Conservation (phyloP, 208 protist genomes). For the Leptomonas seymouri region DNA sequence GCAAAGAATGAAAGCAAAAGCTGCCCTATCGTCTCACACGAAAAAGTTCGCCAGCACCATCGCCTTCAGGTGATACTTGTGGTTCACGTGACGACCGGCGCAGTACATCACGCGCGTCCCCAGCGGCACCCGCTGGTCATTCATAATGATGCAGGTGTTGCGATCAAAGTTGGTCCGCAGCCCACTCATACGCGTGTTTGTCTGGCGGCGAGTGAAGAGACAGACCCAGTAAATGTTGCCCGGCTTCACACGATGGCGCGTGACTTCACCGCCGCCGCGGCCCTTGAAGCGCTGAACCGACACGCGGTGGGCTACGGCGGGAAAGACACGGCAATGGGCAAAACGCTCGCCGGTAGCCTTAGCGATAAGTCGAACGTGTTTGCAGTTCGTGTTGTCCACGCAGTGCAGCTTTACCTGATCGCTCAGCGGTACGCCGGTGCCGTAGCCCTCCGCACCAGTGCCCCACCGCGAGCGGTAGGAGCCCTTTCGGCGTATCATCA, state of each 20-base stretch:
- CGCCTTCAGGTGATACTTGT: constrained; percentile 92
- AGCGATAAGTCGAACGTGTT: constrained; percentile 90
- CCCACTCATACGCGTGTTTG: constrained; percentile 88
- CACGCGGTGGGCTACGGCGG: constrained; percentile 87
- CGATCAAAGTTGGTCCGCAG: constrained; percentile 92
- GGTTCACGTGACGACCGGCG: constrained; percentile 91
- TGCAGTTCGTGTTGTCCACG: constrained; percentile 94
- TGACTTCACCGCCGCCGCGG: constrained; percentile 66
- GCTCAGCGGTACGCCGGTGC: constrained; percentile 78
- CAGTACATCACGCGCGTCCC: constrained; percentile 93
- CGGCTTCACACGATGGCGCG: constrained; percentile 80
- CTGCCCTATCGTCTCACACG: constrained; percentile 39
- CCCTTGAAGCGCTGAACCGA: constrained; percentile 90
- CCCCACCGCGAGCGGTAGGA: constrained; percentile 89
- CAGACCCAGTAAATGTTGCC: constrained; percentile 91
- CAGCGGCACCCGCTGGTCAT: constrained; percentile 89
- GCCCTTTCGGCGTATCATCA: constrained; percentile 87
- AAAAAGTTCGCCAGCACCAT: constrained; percentile 94
- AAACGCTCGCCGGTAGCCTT: constrained; percentile 88
- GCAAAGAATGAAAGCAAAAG: background rate
- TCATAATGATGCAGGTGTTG: constrained; percentile 93
- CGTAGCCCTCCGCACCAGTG: constrained; percentile 83
- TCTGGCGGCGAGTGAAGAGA: constrained; percentile 86
- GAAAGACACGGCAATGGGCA: constrained; percentile 88
- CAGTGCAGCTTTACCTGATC: constrained; percentile 93